Base-by-base conservation (phyloP, 73 alveolate species). In the Blepharisma japonicum region DNA sequence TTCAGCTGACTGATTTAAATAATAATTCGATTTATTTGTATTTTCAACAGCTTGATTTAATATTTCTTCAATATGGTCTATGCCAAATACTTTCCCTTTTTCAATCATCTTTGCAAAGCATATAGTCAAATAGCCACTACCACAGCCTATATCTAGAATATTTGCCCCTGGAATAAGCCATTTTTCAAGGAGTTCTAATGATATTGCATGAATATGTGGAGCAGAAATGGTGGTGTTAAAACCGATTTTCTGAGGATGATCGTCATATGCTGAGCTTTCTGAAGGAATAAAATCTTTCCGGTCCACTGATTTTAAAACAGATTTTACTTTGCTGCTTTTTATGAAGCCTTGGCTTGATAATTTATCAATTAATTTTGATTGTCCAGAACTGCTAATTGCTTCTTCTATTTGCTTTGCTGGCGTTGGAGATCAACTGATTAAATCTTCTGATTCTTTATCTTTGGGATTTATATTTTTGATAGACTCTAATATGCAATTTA, bases 181-280 rank as follows among this genome's bases (percentile, higher is more conserved):
- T 2, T 79, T 71, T 0, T 18, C 66, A 11, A 86, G 78, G 45
- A 55, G 56, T 68, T 86, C 86, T 55, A 81, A 70, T 7, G 87
- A 82, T 61, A 70, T 49, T 18, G 84, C 87, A 56, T 86, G 92
- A 81, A 86, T 81, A 50, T 86, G 90, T 32, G 92, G 92, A 6
- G 92, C 92, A 4, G 92, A 85, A 2, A 85, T 85, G 20, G 89
- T 80, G 14, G 68, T 77, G 32, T 77, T 77, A 50, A 68, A 82
- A 6, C 80, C 82, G 8, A 85, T 82, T n/a, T 46, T 38, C 82
- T 81, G 89, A 1, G 92, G 86, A 39, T 78, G 39, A 67, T 85
- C 92, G 0, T 11, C 45, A 39, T 84, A 84, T 0, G 89, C 68
- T 18, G 20, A 0, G 1, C 21, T 11, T 9, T 3, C 38, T 47